A percentile compares a stretch with the other conserved stretches of the same genome.
Evolutionary conservation across 2,329 filamentous ascomycete genomes (phyloP).

Genomic region (Beauveria caledonica): DNA sequence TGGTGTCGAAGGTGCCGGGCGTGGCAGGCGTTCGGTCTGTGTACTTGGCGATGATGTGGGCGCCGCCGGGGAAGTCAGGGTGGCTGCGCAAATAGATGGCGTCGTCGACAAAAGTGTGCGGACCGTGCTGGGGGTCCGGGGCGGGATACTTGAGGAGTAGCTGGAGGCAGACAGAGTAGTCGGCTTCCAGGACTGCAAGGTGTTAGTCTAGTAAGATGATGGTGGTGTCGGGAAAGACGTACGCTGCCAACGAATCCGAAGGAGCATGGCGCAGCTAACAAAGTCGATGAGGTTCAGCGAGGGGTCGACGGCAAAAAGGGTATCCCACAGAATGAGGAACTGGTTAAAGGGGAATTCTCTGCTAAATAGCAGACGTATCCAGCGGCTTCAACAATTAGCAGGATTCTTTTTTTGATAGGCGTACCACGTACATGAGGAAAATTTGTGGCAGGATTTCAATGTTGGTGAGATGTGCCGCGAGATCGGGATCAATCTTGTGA

Average conservation of each 20-base stretch:
- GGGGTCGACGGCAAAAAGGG: constrained; percentile 79
- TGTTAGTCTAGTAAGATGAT: constrained; percentile 17
- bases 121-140: constrained; percentile 52
- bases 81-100: constrained; percentile 67
- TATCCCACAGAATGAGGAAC: constrained; percentile 80
- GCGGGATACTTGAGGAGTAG: constrained; percentile 77
- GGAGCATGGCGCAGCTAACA: constrained; percentile 88
- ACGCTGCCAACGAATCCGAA: constrained; percentile 87
- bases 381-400: constrained; percentile 52
- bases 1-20: constrained; percentile 18
- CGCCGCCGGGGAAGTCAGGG: constrained; percentile 52
- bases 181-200: constrained; percentile 64
- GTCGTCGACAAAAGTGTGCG: constrained; percentile 78
- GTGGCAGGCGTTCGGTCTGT: constrained; percentile 45
- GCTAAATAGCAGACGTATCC: constrained; percentile 88
- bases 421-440: constrained; percentile 69
- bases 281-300: constrained; percentile 74
- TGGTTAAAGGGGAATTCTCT: constrained; percentile 88
- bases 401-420: neutral
- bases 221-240: constrained; percentile 26
- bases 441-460: constrained; percentile 94
- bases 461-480: constrained; percentile 69
- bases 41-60: constrained; percentile 62
- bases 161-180: constrained; percentile 79
- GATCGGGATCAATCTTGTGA: constrained; percentile 69